phyloP scores from a whole-genome alignment of 2,329 filamentous ascomycete species.

The Aaosphaeria pasadenensis region DNA sequence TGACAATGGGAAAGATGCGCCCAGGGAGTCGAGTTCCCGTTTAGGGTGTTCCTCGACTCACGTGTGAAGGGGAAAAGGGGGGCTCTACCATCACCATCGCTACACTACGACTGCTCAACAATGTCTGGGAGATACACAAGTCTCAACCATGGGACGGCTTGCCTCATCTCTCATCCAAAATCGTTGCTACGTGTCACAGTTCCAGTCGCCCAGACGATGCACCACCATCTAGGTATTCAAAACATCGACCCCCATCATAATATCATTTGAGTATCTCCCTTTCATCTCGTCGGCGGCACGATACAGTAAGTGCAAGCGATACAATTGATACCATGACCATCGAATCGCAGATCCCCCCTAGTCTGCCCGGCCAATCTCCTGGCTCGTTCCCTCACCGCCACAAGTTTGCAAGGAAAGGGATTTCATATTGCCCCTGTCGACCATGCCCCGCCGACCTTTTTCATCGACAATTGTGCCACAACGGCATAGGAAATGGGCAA shows the following conservation, averaged over 20 bases:
- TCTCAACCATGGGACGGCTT: conserved; percentile 12
- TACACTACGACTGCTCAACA: conserved; percentile 1
- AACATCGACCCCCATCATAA: neutral
- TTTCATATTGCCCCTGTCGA: too few species aligned
- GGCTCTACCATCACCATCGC: neutral
- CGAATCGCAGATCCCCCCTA: conserved; percentile 11
- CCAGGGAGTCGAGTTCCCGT: too few species aligned
- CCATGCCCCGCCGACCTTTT: too few species aligned
- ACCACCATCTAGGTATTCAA: too few species aligned
- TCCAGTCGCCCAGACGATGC: too few species aligned
- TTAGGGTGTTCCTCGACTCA: too few species aligned
- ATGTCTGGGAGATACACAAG: conserved; percentile 1
- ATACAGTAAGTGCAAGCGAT: too few species aligned
- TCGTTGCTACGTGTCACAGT: too few species aligned
- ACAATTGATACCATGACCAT: too few species aligned
- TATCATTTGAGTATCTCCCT: conserved; percentile 2
- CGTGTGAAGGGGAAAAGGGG: too few species aligned
- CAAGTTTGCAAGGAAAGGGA: conserved; percentile 3
- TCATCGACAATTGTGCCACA: too few species aligned
- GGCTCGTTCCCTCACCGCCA: conserved; percentile 14
- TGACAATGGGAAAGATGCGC: conserved; percentile 9
- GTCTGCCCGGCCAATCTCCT: conserved; percentile 12
- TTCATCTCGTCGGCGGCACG: conserved; percentile 5
- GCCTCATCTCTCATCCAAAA: neutral
- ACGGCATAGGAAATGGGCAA: too few species aligned